Conservation (phyloP, 805 yeast genomes). For the Candida manassasensis region DNA sequence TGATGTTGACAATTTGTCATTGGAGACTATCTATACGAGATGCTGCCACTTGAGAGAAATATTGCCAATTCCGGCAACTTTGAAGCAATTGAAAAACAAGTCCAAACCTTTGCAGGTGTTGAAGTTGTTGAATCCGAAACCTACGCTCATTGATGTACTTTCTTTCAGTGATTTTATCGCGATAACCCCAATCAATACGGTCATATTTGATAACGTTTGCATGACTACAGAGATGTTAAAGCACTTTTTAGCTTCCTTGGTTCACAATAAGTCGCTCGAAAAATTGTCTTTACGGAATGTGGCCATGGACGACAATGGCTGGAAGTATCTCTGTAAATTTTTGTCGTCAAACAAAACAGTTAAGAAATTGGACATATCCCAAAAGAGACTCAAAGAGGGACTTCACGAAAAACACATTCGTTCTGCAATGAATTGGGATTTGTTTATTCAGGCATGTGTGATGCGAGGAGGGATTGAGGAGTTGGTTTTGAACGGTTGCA, state of each 20-base stretch:
- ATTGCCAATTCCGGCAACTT: slow-evolving; percentile 82
- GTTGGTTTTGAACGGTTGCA: slow-evolving; percentile 54
- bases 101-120: slow-evolving; percentile 49
- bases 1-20: slow-evolving; percentile 23
- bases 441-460: slow-evolving; percentile 40
- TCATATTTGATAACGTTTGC: slow-evolving; percentile 54
- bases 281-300: slow-evolving; percentile 53
- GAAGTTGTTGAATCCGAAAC: slow-evolving; percentile 54
- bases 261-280: slow-evolving; percentile 40
- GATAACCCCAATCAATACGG: slow-evolving; percentile 50
- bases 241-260: slow-evolving; percentile 44
- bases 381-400: slow-evolving; percentile 47
- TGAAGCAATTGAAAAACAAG: slow-evolving; percentile 50
- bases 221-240: slow-evolving; percentile 52
- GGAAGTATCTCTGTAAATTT: slow-evolving; percentile 49
- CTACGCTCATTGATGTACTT: slow-evolving; percentile 52
- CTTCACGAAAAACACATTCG: slow-evolving; percentile 34
- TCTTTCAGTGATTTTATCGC: slow-evolving; percentile 56
- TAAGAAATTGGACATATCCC: slow-evolving; percentile 52
- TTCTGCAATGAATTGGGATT: slow-evolving; percentile 50
- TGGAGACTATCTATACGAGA: slow-evolving; percentile 60
- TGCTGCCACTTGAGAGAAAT: slow-evolving; percentile 92
- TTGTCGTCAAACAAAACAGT: slow-evolving; percentile 38
- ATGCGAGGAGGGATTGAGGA: slow-evolving; percentile 53
- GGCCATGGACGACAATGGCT: slow-evolving; percentile 48